Evolutionary conservation across 495 filamentous ascomycete genomes (phyloP), one percentile per base, ranked within the genome.

Genomic region (Filosporella fistucella): DNA sequence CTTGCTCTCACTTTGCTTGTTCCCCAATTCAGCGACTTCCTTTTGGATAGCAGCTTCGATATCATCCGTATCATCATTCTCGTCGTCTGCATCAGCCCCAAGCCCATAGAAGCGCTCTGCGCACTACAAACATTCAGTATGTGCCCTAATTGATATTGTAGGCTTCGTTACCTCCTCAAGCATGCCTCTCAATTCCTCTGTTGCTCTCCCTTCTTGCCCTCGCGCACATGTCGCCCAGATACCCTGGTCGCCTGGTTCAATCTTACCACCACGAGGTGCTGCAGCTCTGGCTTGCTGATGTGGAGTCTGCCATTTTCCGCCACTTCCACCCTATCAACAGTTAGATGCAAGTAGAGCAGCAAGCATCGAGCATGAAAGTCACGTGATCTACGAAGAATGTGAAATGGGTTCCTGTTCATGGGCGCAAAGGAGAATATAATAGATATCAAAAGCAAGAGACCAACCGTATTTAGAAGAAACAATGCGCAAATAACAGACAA

Each of bases 211-310:
- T 68, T 98, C 91, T 64, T 77, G 84, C 42, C 80, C 80, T 63
- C 82, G 81, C 25, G 89, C 83, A 60, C 90, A 96, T 1, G 94
- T 95, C 21, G 85, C 79, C 77, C 91, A 96, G 23, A 97, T 85
- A 10, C 93, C 93, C 35, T 74, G 70, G 62, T 93, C 88, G 13
- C 93, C 93, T 20, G 80, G 70, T 52, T 88, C 81, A 47, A 89
- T 78, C 22, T 55, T 42, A 35, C 61, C 62, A 33, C 55, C 56
- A 8, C 62, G 51, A 17, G 30, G 34, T n/a, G 38, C n/a, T 8
- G 55, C 54, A 22, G 56, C 44, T 55, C 72, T 77, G 32, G 64
- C 61, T 57, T 68, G 63, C 23, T 78, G 75, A 44, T 73, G 67
- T 11, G 76, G 64, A 9, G 76, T 79, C 57, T 71, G 68, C 75